These are phyloP conservation scores for Candida xyloterini DNA, from an alignment of 805 yeast genomes.

Conservation along the genomic window DNA sequence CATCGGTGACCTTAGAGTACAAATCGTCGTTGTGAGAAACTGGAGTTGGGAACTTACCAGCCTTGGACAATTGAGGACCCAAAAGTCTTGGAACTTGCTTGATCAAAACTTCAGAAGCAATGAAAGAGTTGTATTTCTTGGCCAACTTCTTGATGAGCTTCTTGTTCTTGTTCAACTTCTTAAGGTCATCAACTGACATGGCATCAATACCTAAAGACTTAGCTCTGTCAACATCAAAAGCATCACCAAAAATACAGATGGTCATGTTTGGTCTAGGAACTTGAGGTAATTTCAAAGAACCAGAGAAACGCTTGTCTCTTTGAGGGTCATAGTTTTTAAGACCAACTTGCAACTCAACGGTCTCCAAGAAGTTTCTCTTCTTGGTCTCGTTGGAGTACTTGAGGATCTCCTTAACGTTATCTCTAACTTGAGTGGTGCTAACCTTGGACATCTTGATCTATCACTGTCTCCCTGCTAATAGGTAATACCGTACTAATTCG, in stretches of 20 bases:
- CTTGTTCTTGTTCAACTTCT: slow-evolving; percentile 99
- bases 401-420: slow-evolving; percentile 88
- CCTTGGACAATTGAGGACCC: slow-evolving; percentile 99
- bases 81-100: slow-evolving; percentile 99
- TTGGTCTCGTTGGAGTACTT: slow-evolving; percentile 89
- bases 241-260: slow-evolving; percentile 99
- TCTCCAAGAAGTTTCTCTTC: slow-evolving; percentile 99
- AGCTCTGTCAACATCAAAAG: slow-evolving; percentile 99
- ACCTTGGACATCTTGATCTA: slow-evolving; percentile 61
- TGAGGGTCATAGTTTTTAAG: slow-evolving; percentile 99
- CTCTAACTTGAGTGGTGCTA: slow-evolving; percentile 92
- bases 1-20: slow-evolving; percentile 93
- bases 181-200: slow-evolving; percentile 99
- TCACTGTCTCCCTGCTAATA: slow-evolving; percentile 73
- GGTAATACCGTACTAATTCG: slow-evolving; percentile 34
- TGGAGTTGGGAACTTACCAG: slow-evolving; percentile 99
- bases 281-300: slow-evolving; percentile 95
- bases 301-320: slow-evolving; percentile 99
- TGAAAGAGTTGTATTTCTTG: slow-evolving; percentile 99
- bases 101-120: slow-evolving; percentile 98
- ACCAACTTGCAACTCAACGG: slow-evolving; percentile 99
- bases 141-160: slow-evolving; percentile 99
- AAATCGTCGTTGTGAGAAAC: slow-evolving; percentile 99
- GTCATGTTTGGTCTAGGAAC: slow-evolving; percentile 99
- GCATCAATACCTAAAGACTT: slow-evolving; percentile 99